Conservation (phyloP, 179 eudicot species). For the Silene coronaria region DNA sequence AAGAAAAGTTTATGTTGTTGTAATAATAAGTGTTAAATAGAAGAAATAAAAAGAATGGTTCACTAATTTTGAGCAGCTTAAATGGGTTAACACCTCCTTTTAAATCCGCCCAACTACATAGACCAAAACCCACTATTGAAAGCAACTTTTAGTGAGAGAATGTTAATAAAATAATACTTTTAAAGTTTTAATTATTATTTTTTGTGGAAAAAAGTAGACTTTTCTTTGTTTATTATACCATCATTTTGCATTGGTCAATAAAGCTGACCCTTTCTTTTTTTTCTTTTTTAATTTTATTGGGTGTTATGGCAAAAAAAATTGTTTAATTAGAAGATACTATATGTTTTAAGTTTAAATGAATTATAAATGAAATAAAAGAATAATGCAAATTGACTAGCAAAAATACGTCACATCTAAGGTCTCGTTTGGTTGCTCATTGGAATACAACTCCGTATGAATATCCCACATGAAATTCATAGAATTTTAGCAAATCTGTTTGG, state of each 20-base stretch:
- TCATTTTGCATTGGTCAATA: slow-evolving; percentile 35
- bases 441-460: too few species aligned
- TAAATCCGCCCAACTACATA: slow-evolving; percentile 34
- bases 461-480: too few species aligned
- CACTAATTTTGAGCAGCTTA: slow-evolving; percentile 19
- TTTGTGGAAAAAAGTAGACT: slow-evolving; percentile 28
- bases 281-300: not conserved
- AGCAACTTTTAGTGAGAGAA: slow-evolving; percentile 25
- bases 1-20: not conserved
- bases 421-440: too few species aligned
- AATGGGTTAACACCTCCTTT: slow-evolving; percentile 22
- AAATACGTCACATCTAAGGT: too few species aligned
- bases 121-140: slow-evolving; percentile 30
- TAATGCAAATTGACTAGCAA: too few species aligned
- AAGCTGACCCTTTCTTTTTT: slow-evolving; percentile 23
- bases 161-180: not conserved
- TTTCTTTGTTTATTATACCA: slow-evolving; percentile 19
- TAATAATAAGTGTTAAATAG: not conserved
- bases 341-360: too few species aligned
- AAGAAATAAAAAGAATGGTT: not conserved
- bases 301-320: too few species aligned
- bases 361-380: too few species aligned
- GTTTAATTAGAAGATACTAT: too few species aligned
- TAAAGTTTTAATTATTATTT: too few species aligned
- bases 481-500: too few species aligned